phyloP scores from a whole-genome alignment of 331 rosid species.

The Quercus tomentella region DNA sequence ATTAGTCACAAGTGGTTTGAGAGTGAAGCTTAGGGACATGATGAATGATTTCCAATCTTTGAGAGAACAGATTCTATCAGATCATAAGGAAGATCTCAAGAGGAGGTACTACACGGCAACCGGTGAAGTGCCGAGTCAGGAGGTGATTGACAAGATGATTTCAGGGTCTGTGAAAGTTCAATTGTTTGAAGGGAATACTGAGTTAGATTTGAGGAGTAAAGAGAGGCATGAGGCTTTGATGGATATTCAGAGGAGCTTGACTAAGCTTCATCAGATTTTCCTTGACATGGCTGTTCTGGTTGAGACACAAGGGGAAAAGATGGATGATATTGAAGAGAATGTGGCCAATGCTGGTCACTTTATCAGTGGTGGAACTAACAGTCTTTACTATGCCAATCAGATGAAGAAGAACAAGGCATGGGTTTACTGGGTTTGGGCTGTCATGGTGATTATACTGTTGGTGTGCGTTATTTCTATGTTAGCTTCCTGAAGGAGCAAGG shows the following conservation, averaged over 20 bases:
- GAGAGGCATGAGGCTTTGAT: conserved; percentile 67
- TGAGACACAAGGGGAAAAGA: conserved; percentile 71
- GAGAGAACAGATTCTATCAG: conserved; percentile 57
- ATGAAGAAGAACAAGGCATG: conserved; percentile 67
- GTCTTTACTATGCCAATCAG: conserved; percentile 82
- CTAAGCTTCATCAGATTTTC: conserved; percentile 88
- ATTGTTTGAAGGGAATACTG: conserved; percentile 63
- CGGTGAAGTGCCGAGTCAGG: conserved; percentile 70
- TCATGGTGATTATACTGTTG: conserved; percentile 59
- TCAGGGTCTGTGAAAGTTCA: conserved; percentile 56
- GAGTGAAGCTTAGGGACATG: conserved; percentile 70
- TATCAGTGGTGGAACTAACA: conserved; percentile 78
- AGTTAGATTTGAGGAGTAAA: conserved; percentile 50
- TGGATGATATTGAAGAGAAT: conserved; percentile 84
- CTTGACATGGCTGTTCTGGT: conserved; percentile 93
- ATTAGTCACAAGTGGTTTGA: conserved; percentile 68
- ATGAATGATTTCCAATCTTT: conserved; percentile 73
- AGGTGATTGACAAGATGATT: conserved; percentile 59
- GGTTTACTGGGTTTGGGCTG: conserved; percentile 70
- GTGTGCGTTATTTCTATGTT: conserved; percentile 70
- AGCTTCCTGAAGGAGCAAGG: conserved; percentile 39
- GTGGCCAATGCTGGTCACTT: conserved; percentile 50
- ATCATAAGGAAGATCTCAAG: conserved; percentile 82
- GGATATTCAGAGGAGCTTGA: conserved; percentile 82
- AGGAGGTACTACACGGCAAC: conserved; percentile 56